A percentile compares a stretch with the other conserved stretches of the same genome.
phyloP scores from a whole-genome alignment of 768 basidiomycete genomes.

The Tricholomella constricta region DNA sequence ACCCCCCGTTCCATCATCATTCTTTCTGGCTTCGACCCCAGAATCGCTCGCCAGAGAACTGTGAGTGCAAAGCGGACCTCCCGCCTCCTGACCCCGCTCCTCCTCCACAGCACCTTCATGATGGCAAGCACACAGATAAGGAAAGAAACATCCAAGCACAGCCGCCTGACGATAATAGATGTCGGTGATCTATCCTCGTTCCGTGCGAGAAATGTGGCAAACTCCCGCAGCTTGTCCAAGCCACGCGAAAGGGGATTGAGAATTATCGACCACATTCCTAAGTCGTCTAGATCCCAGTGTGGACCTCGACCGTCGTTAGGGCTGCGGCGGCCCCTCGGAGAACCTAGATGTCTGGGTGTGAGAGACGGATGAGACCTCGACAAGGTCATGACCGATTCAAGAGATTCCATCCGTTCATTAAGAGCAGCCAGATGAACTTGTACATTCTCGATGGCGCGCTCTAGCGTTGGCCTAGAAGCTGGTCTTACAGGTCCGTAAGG shows the following conservation, averaged over 20 bases:
- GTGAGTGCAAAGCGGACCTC: constrained; percentile 68
- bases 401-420: constrained; percentile 76
- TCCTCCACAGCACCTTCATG: constrained; percentile 62
- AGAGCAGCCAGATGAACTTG: constrained; percentile 83
- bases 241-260: constrained; percentile 63
- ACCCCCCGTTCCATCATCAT: constrained; percentile 55
- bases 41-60: constrained; percentile 69
- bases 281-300: constrained; percentile 74
- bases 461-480: constrained; percentile 56
- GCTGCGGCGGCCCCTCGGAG: constrained; percentile 45
- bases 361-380: constrained; percentile 41
- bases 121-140: constrained; percentile 63
- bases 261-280: constrained; percentile 82
- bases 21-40: constrained; percentile 52
- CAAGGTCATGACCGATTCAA: constrained; percentile 49
- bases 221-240: constrained; percentile 46
- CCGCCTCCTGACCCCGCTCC: constrained; percentile 65
- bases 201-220: constrained; percentile 59
- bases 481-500: constrained; percentile 43
- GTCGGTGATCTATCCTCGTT: constrained; percentile 66
- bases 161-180: constrained; percentile 65
- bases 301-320: constrained; percentile 38
- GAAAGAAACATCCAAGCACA: constrained; percentile 81
- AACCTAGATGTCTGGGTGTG: constrained; percentile 40
- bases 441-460: constrained; percentile 76